Conservation (phyloP, 139 green algal genomes). For the Mychonastes homosphaera region DNA sequence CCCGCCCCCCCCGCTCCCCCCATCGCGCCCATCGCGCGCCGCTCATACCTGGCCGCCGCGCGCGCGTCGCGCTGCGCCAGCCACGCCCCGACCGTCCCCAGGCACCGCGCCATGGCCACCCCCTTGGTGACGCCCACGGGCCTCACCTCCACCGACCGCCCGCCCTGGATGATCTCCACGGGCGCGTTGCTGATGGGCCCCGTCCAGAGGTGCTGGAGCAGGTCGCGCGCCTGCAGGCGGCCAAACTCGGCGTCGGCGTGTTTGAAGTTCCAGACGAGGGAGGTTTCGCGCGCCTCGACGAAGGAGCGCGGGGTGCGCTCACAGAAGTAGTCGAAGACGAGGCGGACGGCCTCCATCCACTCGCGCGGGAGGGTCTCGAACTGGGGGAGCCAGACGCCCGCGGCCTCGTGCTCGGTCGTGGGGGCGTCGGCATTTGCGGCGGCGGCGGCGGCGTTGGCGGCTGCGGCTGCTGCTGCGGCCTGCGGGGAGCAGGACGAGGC, state of each 20-base stretch:
- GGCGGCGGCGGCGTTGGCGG: too few relatives aligned
- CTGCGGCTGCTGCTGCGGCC: too few relatives aligned
- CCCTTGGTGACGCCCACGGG: slow-evolving; percentile 95
- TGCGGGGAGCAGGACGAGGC: too few relatives aligned
- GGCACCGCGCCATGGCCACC: slow-evolving; percentile 72
- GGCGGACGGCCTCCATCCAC: slow-evolving; percentile 90
- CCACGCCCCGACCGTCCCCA: too few relatives aligned
- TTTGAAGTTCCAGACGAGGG: slow-evolving; percentile 97
- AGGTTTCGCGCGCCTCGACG: slow-evolving; percentile 86
- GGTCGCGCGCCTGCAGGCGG: slow-evolving; percentile 55
- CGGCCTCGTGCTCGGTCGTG: too few relatives aligned
- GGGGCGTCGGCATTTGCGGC: too few relatives aligned
- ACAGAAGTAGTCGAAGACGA: slow-evolving; percentile 98
- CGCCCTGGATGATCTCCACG: slow-evolving; percentile 89
- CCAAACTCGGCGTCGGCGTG: slow-evolving; percentile 89
- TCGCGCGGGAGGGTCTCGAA: slow-evolving; percentile 69
- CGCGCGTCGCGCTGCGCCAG: too few relatives aligned
- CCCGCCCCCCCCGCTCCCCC: too few relatives aligned
- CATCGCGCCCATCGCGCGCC: slow-evolving; percentile 4
- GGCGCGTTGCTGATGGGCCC: slow-evolving; percentile 93
- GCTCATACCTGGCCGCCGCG: too few relatives aligned
- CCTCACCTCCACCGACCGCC: slow-evolving; percentile 44
- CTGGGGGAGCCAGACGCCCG: slow-evolving; percentile 63
- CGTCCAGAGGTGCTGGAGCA: slow-evolving; percentile 95
- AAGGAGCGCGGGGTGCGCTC: slow-evolving; percentile 90